Evolutionary conservation across 345 rosid genomes (phyloP).

Genomic region (Ricinus communis): DNA sequence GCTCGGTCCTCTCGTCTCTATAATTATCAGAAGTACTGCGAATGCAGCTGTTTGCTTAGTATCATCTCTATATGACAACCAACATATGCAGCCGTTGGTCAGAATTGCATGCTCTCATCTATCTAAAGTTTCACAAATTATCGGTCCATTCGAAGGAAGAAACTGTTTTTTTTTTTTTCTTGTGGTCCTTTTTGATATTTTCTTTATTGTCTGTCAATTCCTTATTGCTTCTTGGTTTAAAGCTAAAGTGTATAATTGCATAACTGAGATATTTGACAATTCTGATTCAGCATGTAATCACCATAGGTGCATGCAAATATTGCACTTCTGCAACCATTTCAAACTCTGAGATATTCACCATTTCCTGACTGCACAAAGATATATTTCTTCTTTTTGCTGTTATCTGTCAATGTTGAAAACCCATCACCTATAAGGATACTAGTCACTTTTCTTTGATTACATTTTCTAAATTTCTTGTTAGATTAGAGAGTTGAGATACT

Average conservation of each 20-base stretch:
- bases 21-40: too few species aligned
- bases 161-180: too few species aligned
- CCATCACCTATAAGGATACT: background rate
- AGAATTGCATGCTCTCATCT: too few species aligned
- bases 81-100: too few species aligned
- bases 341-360: background rate
- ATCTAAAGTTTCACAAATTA: too few species aligned
- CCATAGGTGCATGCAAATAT: background rate
- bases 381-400: background rate
- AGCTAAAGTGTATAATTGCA: background rate
- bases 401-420: background rate
- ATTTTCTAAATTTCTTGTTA: background rate
- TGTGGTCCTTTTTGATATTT: background rate
- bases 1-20: too few species aligned
- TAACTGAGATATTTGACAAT: background rate
- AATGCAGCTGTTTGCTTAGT: too few species aligned
- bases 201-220: too few species aligned
- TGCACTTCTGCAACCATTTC: background rate
- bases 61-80: too few species aligned
- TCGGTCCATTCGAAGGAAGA: too few species aligned
- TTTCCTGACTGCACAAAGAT: background rate
- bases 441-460: background rate
- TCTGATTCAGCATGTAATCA: conserved; percentile 1
- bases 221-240: background rate
- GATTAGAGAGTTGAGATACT: background rate